Conservation (phyloP, 1,139 yeast genomes). For the Scheffersomyces lignicola region DNA sequence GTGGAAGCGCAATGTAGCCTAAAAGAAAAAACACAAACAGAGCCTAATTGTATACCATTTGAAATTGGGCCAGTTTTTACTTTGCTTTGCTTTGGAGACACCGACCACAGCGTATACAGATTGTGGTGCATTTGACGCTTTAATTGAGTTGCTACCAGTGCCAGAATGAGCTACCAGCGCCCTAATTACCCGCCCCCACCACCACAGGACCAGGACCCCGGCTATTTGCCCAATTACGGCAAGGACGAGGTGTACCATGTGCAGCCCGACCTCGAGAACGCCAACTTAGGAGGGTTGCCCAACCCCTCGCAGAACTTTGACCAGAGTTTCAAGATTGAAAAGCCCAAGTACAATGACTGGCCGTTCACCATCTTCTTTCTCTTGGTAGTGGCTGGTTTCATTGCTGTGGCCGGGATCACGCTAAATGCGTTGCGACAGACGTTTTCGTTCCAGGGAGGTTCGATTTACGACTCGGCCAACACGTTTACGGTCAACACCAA, state of each 20-base stretch:
- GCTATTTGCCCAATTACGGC: neutral
- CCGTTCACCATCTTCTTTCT: conserved; percentile 67
- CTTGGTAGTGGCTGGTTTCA: conserved; percentile 64
- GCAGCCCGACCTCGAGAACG: conserved; percentile 29
- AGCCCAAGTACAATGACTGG: conserved; percentile 72
- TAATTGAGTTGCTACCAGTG: too few species aligned
- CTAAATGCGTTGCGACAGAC: conserved; percentile 61
- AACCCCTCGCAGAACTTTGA: conserved; percentile 48
- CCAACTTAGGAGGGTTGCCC: conserved; percentile 34
- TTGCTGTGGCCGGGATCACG: conserved; percentile 69
- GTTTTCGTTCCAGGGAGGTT: conserved; percentile 58
- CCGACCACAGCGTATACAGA: too few species aligned
- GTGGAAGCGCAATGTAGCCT: neutral
- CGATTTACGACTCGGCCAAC: conserved; percentile 57
- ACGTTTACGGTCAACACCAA: conserved; percentile 69
- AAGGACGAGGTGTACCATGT: conserved; percentile 10
- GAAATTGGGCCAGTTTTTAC: too few species aligned
- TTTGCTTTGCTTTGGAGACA: too few species aligned
- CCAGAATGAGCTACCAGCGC: too few species aligned
- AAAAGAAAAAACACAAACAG: too few species aligned
- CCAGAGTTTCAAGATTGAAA: conserved; percentile 63
- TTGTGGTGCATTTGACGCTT: too few species aligned
- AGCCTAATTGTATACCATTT: too few species aligned
- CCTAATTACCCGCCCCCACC: conserved; percentile 4
- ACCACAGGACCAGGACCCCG: neutral